phyloP scores from a whole-genome alignment of 208 protist species.

The Wallacemonas sp. region DNA sequence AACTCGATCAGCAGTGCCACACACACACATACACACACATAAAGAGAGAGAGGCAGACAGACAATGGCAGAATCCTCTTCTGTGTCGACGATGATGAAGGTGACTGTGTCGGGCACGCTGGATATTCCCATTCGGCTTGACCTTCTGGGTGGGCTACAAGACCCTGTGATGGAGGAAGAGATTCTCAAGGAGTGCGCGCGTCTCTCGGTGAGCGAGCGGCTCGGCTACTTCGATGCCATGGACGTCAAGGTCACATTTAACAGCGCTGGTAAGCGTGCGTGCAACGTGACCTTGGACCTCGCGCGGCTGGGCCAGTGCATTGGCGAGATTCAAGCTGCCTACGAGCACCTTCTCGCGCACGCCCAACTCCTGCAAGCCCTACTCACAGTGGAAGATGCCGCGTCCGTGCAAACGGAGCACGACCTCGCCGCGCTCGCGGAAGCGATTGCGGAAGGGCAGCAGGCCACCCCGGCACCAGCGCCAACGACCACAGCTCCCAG shows the following conservation, averaged over 20 bases:
- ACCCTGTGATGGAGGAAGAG: conserved; percentile 56
- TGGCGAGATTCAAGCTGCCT: conserved; percentile 55
- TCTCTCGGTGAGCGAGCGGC: conserved; percentile 61
- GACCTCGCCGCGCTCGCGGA: conserved; percentile 10
- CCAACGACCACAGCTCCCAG: neutral
- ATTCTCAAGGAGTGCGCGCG: conserved; percentile 67
- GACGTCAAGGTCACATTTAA: conserved; percentile 29
- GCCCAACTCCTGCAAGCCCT: conserved; percentile 42
- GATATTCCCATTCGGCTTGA: conserved; percentile 47
- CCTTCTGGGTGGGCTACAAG: conserved; percentile 52
- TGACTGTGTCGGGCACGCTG: conserved; percentile 51
- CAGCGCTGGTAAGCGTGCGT: conserved; percentile 17
- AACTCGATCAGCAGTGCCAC: neutral
- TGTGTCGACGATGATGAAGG: conserved; percentile 26
- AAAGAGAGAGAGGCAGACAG: neutral
- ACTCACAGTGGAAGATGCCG: conserved; percentile 8
- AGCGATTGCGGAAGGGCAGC: too few relatives aligned
- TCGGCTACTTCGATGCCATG: conserved; percentile 67
- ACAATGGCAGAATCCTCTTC: neutral
- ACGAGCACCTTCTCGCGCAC: conserved; percentile 47
- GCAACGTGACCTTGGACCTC: conserved; percentile 33
- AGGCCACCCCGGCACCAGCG: too few relatives aligned
- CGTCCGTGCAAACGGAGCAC: neutral
- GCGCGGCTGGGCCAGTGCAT: conserved; percentile 45
- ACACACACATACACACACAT: conserved; percentile 6